These are phyloP conservation scores for Nemania diffusa DNA, from an alignment of 2,329 filamentous ascomycete species.

Conservation along the genomic window DNA sequence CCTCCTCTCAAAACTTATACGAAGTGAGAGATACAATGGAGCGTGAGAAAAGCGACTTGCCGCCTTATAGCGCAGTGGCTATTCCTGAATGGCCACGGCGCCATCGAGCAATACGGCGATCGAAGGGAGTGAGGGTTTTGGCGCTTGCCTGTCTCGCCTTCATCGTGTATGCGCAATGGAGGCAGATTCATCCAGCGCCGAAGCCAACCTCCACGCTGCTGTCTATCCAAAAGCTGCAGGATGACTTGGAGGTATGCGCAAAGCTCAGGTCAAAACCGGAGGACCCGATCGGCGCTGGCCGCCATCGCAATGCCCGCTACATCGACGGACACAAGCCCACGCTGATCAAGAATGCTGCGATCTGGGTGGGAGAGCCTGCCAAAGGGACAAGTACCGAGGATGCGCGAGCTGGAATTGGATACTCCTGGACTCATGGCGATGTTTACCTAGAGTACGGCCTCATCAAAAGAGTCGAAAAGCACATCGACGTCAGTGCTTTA, in stretches of 20 bases:
- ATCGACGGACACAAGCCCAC: slow-evolving; percentile 67
- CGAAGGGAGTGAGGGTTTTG: slow-evolving; percentile 56
- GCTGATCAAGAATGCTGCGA: slow-evolving; percentile 72
- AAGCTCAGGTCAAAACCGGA: slow-evolving; percentile 64
- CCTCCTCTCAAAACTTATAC: not conserved
- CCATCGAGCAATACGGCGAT: slow-evolving; percentile 54
- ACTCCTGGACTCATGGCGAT: slow-evolving; percentile 68
- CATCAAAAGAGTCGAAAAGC: slow-evolving; percentile 62
- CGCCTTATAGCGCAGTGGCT: slow-evolving; percentile 56
- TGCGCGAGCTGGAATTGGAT: slow-evolving; percentile 67
- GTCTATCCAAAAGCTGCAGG: slow-evolving; percentile 63
- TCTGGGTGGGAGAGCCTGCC: slow-evolving; percentile 72
- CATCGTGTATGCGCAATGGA: slow-evolving; percentile 62
- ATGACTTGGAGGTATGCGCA: slow-evolving; percentile 66
- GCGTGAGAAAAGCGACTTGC: slow-evolving; percentile 56
- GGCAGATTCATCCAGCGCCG: slow-evolving; percentile 49
- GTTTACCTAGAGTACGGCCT: slow-evolving; percentile 70
- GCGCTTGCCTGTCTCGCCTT: slow-evolving; percentile 61
- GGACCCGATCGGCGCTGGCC: slow-evolving; percentile 65
- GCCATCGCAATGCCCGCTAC: slow-evolving; percentile 70
- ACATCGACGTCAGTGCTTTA: slow-evolving; percentile 50
- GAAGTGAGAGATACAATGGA: slow-evolving; percentile 39
- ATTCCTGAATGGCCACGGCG: slow-evolving; percentile 43
- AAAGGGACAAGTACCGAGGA: slow-evolving; percentile 63
- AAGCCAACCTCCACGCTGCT: slow-evolving; percentile 48